phyloP scores from a whole-genome alignment of 495 filamentous ascomycete species.

The Penicillium canescens region DNA sequence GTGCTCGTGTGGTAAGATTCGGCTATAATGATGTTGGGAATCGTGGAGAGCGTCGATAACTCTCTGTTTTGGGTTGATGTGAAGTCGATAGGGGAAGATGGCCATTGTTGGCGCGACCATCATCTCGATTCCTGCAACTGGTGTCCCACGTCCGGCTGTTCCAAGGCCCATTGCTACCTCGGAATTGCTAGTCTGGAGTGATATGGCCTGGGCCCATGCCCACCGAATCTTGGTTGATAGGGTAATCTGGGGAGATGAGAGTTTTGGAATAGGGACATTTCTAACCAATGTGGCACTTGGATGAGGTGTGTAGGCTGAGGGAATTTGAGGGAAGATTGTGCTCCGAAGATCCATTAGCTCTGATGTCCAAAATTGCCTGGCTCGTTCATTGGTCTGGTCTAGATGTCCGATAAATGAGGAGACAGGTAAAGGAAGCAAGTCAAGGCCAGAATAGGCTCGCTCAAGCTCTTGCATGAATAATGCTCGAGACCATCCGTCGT shows the following conservation, averaged over 20 bases:
- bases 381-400: neutral
- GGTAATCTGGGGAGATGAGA: neutral
- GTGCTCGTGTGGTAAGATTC: neutral
- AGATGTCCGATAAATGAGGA: neutral
- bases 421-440: neutral
- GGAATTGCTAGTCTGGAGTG: neutral
- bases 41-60: neutral
- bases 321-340: neutral
- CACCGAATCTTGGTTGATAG: neutral
- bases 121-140: neutral
- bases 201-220: neutral
- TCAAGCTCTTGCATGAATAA: neutral
- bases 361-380: neutral
- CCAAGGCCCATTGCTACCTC: neutral
- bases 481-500: neutral
- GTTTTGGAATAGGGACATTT: neutral
- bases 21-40: neutral
- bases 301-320: neutral
- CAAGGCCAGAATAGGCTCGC: neutral
- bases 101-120: constrained; percentile 3
- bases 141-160: neutral
- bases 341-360: neutral
- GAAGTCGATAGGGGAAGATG: constrained; percentile 1
- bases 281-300: neutral
- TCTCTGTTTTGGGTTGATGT: neutral